Base-by-base conservation (phyloP, 768 basidiomycete species). In the Phallus indusiatus region DNA sequence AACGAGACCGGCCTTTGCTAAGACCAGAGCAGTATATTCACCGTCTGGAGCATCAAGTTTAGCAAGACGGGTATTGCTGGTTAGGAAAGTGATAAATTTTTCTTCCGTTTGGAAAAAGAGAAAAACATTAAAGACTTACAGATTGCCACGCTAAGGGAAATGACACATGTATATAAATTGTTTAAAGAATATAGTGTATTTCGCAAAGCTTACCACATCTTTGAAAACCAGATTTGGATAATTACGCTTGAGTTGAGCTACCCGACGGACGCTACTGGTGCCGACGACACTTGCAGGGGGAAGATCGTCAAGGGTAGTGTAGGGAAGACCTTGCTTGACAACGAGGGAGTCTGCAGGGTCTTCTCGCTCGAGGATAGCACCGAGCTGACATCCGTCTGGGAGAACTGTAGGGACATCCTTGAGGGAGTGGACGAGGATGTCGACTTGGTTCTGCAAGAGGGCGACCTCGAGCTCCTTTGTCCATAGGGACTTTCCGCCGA, bases 401-500 rank as follows among this genome's bases (percentile, higher is more conserved):
- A 99, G 76, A 6, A 76, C 76, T 1, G 95, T 98, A 3, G 95
- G 95, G 34, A 97, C 83, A 69, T 98, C 96, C 71, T 99, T 99
- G 65, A 91, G 76, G 36, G 81, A 84, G 73, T 99, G 95, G 18
- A 98, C 84, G 65, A 99, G 82, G 79, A 97, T 84, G 69, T 99
- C 96, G 53, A 94, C 87, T 12, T 78, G 74, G 33, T 78, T 73
- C 48, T 84, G 78, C 56, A 82, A 77, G 61, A 99, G 74, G 48
- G 84, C 85, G 18, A 89, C 87, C 69, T 99, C 96, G 56, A 99
- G 83, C 65, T 97, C 95, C 65, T 92, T 90, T 37, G 96, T 99
- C 96, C 96, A 99, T 28, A 97, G 72, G 0, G 88, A 80, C 69
- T 91, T 92, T n/a, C 90, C 92, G 42, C 93, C 93, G 16, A 96